These are phyloP conservation scores for Yamadazyma kanchanaburiensis DNA, from an alignment of 1,139 yeast species.

Conservation along the genomic window DNA sequence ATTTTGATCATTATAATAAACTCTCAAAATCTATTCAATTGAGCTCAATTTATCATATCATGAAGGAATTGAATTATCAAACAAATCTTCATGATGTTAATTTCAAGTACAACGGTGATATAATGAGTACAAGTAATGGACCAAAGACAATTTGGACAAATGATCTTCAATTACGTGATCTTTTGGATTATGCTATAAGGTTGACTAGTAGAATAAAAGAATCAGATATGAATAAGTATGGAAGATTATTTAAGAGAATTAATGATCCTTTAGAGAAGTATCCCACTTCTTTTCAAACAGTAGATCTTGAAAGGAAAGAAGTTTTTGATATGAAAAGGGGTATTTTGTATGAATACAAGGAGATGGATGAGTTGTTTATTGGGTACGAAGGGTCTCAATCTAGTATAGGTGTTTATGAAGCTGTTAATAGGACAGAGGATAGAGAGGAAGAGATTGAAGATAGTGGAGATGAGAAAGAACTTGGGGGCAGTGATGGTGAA, in stretches of 20 bases:
- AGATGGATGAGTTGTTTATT: constrained; percentile 8
- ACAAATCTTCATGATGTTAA: constrained; percentile 36
- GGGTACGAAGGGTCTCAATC: constrained; percentile 2
- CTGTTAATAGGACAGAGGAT: too few species aligned
- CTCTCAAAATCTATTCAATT: constrained; percentile 30
- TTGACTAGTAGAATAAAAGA: constrained; percentile 11
- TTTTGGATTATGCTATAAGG: constrained; percentile 29
- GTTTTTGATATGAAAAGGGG: constrained; percentile 7
- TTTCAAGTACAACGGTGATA: constrained; percentile 8
- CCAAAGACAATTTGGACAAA: constrained; percentile 29
- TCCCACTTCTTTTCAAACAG: constrained; percentile 29
- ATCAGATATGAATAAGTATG: constrained; percentile 13
- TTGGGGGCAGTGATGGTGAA: background rate
- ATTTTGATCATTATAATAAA: constrained; percentile 32
- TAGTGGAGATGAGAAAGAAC: background rate
- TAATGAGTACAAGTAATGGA: constrained; percentile 5
- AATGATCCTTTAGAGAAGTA: constrained; percentile 10
- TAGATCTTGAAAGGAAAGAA: constrained; percentile 10
- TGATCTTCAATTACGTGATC: constrained; percentile 26
- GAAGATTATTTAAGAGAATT: constrained; percentile 9
- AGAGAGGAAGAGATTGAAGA: constrained; percentile 1
- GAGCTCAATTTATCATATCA: constrained; percentile 57
- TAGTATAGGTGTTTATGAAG: constrained; percentile 1
- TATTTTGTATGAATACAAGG: constrained; percentile 6
- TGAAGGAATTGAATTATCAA: constrained; percentile 60